Evolutionary conservation across 2,329 filamentous ascomycete species (phyloP).

Genomic region (Pseudopyrenochaeta lycopersici): DNA sequence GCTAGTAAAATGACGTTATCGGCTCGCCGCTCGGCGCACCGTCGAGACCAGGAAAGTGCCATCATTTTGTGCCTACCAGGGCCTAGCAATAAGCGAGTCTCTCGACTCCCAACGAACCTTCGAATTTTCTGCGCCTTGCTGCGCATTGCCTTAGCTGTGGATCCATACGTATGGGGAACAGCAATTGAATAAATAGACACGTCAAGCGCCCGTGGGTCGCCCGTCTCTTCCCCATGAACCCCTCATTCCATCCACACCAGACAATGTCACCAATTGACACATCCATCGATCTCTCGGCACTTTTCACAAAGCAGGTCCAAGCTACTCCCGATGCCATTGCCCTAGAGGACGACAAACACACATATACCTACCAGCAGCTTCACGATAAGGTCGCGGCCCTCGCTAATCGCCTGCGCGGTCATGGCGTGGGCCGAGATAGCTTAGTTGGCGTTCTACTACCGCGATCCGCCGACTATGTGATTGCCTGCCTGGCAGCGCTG

Average conservation of each 20-base stretch:
- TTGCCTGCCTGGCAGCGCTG: conserved; percentile 79
- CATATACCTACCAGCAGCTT: conserved; percentile 77
- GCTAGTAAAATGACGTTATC: conserved; percentile 28
- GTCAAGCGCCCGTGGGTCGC: conserved; percentile 23
- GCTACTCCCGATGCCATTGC: conserved; percentile 75
- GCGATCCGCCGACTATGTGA: conserved; percentile 80
- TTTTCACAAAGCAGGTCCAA: conserved; percentile 74
- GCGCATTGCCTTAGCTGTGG: conserved; percentile 20
- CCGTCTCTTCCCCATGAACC: conserved; percentile 12
- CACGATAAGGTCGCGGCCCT: conserved; percentile 73
- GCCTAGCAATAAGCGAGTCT: conserved; percentile 19
- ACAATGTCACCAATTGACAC: conserved; percentile 74
- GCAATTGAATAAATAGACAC: conserved; percentile 26
- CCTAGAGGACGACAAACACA: conserved; percentile 73
- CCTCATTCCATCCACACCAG: conserved; percentile 13
- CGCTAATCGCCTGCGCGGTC: conserved; percentile 68
- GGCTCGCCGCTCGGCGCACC: conserved; percentile 19
- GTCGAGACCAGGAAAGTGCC: conserved; percentile 13
- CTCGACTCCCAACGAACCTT: conserved; percentile 16
- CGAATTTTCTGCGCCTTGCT: conserved; percentile 27
- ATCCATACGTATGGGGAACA: conserved; percentile 20
- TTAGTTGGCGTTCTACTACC: conserved; percentile 79
- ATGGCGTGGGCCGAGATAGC: conserved; percentile 76
- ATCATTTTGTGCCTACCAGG: not conserved
- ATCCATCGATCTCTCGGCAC: conserved; percentile 74